Base-by-base conservation (phyloP, 306 rosid genomes). In the Quercus bicolor region DNA sequence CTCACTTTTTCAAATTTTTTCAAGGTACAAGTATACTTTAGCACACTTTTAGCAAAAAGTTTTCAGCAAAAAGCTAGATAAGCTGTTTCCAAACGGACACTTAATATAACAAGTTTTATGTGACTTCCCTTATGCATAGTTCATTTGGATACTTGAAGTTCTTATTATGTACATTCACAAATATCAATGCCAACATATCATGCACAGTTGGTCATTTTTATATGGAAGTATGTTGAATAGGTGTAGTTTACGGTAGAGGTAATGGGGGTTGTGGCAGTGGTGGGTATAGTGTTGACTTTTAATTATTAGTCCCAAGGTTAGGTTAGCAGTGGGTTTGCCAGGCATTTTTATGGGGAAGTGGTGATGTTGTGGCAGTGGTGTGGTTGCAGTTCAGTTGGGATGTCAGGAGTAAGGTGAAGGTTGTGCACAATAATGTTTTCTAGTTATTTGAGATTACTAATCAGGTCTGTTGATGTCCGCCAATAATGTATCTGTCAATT, bases 71-170 rank as follows among this genome's bases (percentile, higher is more conserved):
- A 37, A 37, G 11, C 2, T 37, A 37, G 11, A 37, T 37, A 40
- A 40, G 12, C 0, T 8, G 3, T 40, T 40, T 0, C 45, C 3
- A 40, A 8, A 40, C 0, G 45, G 45, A 40, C 45, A 8, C 45
- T 40, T 40, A 40, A 40, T 40, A 40, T 7, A 40, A 2, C 45
- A 21, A 69, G 72, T 43, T 56, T 73, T 73, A 4, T 77, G 75
- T 62, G 71, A 65, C 71, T 70, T 19, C 51, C 53, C 26, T 31
- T 9, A 43, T 76, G 45, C 78, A 29, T 8, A 51, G 20, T 80
- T 78, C 72, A 48, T 65, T 73, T 73, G 78, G 68, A 56, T 66
- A 68, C 75, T 66, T 18, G 6, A 26, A 61, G 23, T 29, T 64
- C 54, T 29, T 53, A 7, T 10, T 57, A 14, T 15, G 64, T 20